These are phyloP conservation scores for Polytrichum commune DNA, from an alignment of 225 moss, liverwort and hornwort genomes.

Conservation along the genomic window DNA sequence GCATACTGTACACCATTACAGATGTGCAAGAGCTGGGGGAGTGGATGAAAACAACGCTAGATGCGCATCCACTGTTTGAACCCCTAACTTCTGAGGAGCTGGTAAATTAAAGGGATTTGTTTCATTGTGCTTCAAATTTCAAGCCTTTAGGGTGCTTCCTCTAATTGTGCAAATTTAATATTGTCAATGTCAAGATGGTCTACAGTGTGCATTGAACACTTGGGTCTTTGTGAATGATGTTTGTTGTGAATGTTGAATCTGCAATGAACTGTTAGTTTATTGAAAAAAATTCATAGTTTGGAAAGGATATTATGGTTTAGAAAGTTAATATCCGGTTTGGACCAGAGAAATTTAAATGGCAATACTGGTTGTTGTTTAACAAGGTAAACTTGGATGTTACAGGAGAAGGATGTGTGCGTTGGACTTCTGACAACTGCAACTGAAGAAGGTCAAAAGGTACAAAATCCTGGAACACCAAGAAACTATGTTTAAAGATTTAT, in stretches of 20 bases:
- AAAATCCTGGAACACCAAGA: not conserved
- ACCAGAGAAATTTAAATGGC: too few relatives aligned
- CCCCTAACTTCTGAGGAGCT: conserved; percentile 66
- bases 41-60: conserved; percentile 85
- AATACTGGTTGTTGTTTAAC: not conserved
- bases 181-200: too few relatives aligned
- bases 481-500: not conserved
- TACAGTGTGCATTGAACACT: too few relatives aligned
- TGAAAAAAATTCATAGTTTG: too few relatives aligned
- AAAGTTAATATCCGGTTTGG: too few relatives aligned
- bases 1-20: conserved; percentile 89
- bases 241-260: too few relatives aligned
- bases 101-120: conserved; percentile 26
- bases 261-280: too few relatives aligned
- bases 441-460: conserved; percentile 98
- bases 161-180: too few relatives aligned
- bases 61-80: conserved; percentile 87
- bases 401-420: conserved; percentile 78
- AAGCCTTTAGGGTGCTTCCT: too few relatives aligned
- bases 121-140: too few relatives aligned
- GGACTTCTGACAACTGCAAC: conserved; percentile 77
- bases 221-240: too few relatives aligned
- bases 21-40: conserved; percentile 93
- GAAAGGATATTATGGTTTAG: too few relatives aligned
- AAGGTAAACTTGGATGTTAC: conserved; percentile 14